Evolutionary conservation across 768 basidiomycete genomes (phyloP).

Genomic region (Xerocomellus intermedius): DNA sequence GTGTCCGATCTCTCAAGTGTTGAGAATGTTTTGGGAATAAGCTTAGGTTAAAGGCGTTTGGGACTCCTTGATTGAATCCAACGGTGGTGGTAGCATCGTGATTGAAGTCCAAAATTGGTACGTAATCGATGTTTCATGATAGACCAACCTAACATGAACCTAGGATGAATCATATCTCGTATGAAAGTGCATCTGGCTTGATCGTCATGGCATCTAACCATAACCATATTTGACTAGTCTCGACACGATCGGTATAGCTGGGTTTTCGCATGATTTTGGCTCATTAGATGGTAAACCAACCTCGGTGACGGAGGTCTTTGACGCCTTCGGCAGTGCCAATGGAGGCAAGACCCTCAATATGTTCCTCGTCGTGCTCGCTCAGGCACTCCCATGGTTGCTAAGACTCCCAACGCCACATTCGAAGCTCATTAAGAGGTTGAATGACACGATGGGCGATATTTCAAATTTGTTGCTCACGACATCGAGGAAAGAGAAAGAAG

Average conservation of each 20-base stretch:
- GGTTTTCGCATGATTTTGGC: conserved; percentile 46
- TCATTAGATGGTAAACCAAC: conserved; percentile 37
- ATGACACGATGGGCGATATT: conserved; percentile 33
- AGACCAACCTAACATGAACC: background rate
- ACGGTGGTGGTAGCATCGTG: background rate
- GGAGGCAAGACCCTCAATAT: conserved; percentile 4
- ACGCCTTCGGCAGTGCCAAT: conserved; percentile 16
- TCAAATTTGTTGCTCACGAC: conserved; percentile 33
- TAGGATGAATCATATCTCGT: conserved; percentile 49
- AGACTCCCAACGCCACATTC: conserved; percentile 32
- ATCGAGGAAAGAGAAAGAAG: conserved; percentile 33
- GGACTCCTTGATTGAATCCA: conserved; percentile 30
- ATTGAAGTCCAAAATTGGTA: background rate
- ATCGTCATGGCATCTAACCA: background rate
- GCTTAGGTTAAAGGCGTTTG: conserved; percentile 31
- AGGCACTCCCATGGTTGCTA: conserved; percentile 31
- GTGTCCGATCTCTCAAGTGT: conserved; percentile 6
- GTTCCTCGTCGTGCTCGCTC: conserved; percentile 25
- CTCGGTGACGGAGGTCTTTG: conserved; percentile 27
- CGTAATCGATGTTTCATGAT: background rate
- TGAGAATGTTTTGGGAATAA: background rate
- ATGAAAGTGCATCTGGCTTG: conserved; percentile 3
- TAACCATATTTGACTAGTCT: conserved; percentile 26
- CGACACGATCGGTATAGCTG: conserved; percentile 45
- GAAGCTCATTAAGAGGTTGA: conserved; percentile 25